A percentile compares a stretch with the other conserved stretches of the same genome.
Conservation (phyloP, 768 basidiomycete genomes). For the Cystofilobasidium capitatum region DNA sequence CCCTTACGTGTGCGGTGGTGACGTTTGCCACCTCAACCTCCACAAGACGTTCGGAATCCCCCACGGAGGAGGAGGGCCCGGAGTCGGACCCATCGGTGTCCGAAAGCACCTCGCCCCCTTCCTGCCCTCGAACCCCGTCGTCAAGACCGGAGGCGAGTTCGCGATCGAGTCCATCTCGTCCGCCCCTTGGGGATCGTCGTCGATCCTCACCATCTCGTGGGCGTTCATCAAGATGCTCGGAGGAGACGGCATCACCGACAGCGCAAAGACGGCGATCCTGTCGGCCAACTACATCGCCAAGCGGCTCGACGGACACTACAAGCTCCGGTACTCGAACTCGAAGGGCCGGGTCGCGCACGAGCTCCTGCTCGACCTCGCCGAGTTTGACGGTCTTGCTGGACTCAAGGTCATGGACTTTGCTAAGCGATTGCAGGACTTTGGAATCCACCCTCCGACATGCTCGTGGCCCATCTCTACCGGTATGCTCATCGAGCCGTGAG, state of each 20-base stretch:
- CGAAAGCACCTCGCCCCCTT: slow-evolving; percentile 89
- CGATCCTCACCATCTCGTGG: slow-evolving; percentile 46
- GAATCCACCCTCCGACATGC: slow-evolving; percentile 94
- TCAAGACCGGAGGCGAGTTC: slow-evolving; percentile 55
- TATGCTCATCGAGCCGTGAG: slow-evolving; percentile 47
- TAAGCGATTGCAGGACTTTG: slow-evolving; percentile 84
- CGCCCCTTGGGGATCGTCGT: slow-evolving; percentile 88
- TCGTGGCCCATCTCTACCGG: slow-evolving; percentile 97
- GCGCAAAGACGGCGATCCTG: slow-evolving; percentile 76
- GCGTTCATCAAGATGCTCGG: slow-evolving; percentile 99
- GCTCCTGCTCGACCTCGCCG: slow-evolving; percentile 84
- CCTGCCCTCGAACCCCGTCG: slow-evolving; percentile 75
- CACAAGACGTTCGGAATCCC: slow-evolving; percentile 98
- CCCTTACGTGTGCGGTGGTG: slow-evolving; percentile 80
- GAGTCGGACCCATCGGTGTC: slow-evolving; percentile 78
- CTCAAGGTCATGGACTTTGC: slow-evolving; percentile 89
- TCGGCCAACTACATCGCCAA: slow-evolving; percentile 97
- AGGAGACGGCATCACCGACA: slow-evolving; percentile 72
- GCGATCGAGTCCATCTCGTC: slow-evolving; percentile 83
- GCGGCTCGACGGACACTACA: slow-evolving; percentile 74
- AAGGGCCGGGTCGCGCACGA: slow-evolving; percentile 94
- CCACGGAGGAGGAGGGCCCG: slow-evolving; percentile 94
- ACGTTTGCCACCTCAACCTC: slow-evolving; percentile 95
- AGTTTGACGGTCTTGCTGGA: slow-evolving; percentile 82
- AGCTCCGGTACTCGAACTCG: slow-evolving; percentile 73